Evolutionary conservation across 2,329 filamentous ascomycete genomes (phyloP), one percentile per base, ranked within the genome.

Genomic region (Curvularia hawaiiensis): DNA sequence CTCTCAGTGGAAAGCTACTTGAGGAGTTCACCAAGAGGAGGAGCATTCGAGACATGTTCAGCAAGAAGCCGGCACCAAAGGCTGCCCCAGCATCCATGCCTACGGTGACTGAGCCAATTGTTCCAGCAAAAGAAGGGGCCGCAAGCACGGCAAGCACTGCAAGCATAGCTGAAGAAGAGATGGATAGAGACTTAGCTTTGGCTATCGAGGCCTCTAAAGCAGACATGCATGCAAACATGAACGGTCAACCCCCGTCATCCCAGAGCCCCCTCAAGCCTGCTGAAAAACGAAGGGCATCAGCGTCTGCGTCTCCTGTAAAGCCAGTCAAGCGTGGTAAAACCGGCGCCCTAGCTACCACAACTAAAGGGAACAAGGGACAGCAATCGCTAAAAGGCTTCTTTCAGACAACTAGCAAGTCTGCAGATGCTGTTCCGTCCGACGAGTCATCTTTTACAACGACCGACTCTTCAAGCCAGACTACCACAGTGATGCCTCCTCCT

Each of bases 31-130:
- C 93, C 70, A 88, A 89, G 58, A 86, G 95, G 20, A 85, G 86
- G 64, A 97, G 82, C 72, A 97, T 99, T 70, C 91, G 89, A 66
- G 92, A 96, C 70, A 98, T 99, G 95, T 97, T 98, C 72, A 84
- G 64, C 72, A 83, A 47, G 61, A 76, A 22, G 59, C 70, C 55
- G 24, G 61, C 58, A 46, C 35, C 58, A 3, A 66, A 55, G 24
- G 38, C 59, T 33, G 30, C 47, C 33, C 35, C 61, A 49, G 22
- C 52, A 33, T 50, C 52, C 20, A 31, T 38, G 39, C 43, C 56
- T n/a, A 52, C 39, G 4, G 31, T 46, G 1, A 22, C 14, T 22
- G 50, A 61, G 33, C 20, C 50, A 50, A 49, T 12, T 24, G 31
- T 24, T 9, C 18, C 45, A 51, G 30, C 51, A 38, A 52, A 58